These are phyloP conservation scores for Irpex rosettiformis DNA, from an alignment of 1,284 basidiomycete species.

Conservation along the genomic window DNA sequence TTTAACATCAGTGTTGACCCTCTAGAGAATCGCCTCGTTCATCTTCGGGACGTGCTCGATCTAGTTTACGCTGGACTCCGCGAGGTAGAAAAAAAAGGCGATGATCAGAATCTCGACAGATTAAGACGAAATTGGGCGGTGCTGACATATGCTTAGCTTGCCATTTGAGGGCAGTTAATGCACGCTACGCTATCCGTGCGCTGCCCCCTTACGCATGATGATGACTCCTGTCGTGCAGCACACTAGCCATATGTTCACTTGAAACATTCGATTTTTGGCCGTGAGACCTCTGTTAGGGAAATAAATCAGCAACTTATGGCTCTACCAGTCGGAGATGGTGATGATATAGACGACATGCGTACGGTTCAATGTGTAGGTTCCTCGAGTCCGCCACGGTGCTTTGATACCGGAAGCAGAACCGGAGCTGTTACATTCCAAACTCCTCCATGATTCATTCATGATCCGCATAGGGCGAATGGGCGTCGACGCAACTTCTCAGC, in stretches of 20 bases:
- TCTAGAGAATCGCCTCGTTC: background rate
- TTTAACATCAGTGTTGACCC: background rate
- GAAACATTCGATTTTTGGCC: background rate
- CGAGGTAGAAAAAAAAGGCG: background rate
- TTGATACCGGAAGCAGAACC: background rate
- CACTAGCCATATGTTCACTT: background rate
- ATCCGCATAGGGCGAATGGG: background rate
- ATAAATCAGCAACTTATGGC: background rate
- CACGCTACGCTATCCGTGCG: background rate
- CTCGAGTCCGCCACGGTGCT: conserved; percentile 1
- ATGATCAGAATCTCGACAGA: background rate
- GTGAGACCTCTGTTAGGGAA: background rate
- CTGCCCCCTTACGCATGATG: background rate
- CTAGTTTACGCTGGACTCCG: background rate
- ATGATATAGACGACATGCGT: background rate
- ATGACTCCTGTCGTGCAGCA: background rate
- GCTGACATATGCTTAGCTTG: background rate
- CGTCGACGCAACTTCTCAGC: background rate
- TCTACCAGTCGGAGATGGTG: background rate
- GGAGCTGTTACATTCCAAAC: conserved; percentile 1
- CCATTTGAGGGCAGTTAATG: background rate
- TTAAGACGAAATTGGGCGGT: background rate
- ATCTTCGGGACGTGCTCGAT: background rate
- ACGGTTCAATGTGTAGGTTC: background rate
- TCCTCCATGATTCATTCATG: background rate